These are phyloP conservation scores for Cladosporium colombiae DNA, from an alignment of 2,329 filamentous ascomycete genomes.

Conservation along the genomic window DNA sequence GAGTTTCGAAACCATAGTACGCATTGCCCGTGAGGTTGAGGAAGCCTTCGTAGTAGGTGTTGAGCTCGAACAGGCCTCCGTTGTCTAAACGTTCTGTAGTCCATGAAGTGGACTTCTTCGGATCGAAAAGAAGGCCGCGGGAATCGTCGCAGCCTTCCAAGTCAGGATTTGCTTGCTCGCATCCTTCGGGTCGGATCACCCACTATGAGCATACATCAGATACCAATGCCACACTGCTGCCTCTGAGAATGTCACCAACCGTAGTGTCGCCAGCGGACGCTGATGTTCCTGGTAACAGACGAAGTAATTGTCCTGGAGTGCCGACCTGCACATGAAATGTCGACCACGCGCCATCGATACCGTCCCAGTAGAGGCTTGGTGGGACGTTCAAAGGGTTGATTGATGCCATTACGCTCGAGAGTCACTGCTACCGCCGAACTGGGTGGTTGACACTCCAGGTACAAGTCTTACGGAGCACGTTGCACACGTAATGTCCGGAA, in stretches of 20 bases:
- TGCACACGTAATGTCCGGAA: not conserved
- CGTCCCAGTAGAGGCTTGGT: conserved; percentile 33
- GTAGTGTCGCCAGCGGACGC: conserved; percentile 24
- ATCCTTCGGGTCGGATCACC: conserved; percentile 30
- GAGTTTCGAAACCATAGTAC: conserved; percentile 42
- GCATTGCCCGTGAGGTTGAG: conserved; percentile 30
- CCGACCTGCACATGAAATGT: conserved; percentile 45
- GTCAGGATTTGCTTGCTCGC: conserved; percentile 26
- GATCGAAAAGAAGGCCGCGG: conserved; percentile 34
- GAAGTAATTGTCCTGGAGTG: conserved; percentile 38
- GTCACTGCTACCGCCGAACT: not conserved
- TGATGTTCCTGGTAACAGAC: conserved; percentile 29
- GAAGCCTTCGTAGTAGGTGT: conserved; percentile 26
- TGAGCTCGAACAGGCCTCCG: conserved; percentile 33
- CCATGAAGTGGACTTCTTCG: conserved; percentile 39
- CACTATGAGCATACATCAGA: conserved; percentile 18
- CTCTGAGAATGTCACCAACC: not conserved
- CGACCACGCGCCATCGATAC: conserved; percentile 45
- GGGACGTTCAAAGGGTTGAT: not conserved
- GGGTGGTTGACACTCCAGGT: not conserved
- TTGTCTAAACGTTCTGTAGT: conserved; percentile 37
- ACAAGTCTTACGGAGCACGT: not conserved
- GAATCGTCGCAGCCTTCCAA: conserved; percentile 29
- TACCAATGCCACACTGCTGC: not conserved
- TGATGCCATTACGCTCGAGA: not conserved